Conservation (phyloP, 768 basidiomycete species). For the Termitomyces heimii region DNA sequence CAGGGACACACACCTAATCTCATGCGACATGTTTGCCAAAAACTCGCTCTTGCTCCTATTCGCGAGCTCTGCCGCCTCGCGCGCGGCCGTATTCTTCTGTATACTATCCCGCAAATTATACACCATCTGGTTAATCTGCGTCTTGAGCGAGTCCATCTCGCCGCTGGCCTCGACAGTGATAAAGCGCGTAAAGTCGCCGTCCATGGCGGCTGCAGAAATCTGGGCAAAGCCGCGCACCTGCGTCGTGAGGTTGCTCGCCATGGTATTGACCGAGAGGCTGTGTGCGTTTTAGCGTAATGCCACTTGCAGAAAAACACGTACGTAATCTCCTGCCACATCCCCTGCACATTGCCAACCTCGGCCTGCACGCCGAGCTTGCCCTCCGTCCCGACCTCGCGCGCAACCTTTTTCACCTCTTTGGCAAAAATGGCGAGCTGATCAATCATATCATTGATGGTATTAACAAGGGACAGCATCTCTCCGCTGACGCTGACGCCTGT, state of each 20-base stretch:
- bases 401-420: conserved; percentile 83
- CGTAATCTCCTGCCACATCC: conserved; percentile 99
- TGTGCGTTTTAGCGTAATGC: too few relatives aligned
- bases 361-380: conserved; percentile 99
- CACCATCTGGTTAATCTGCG: conserved; percentile 99
- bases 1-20: conserved; percentile 65
- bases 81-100: conserved; percentile 97
- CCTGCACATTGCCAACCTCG: conserved; percentile 93
- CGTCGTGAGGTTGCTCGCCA: conserved; percentile 95
- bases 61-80: conserved; percentile 97
- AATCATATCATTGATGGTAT: conserved; percentile 91
- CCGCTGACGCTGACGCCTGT: conserved; percentile 88
- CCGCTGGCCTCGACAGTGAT: conserved; percentile 98
- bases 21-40: conserved; percentile 98
- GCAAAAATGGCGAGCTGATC: conserved; percentile 54
- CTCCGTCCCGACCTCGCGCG: conserved; percentile 95
- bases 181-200: conserved; percentile 97
- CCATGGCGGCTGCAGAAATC: conserved; percentile 97
- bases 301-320: too few relatives aligned
- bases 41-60: conserved; percentile 97
- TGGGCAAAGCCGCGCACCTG: conserved; percentile 99
- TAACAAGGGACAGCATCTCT: conserved; percentile 93
- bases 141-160: conserved; percentile 99
- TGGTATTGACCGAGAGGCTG: conserved; percentile 94
- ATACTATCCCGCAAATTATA: conserved; percentile 95